phyloP scores from a whole-genome alignment of 169 alveolate species.

The Theileria parva region DNA sequence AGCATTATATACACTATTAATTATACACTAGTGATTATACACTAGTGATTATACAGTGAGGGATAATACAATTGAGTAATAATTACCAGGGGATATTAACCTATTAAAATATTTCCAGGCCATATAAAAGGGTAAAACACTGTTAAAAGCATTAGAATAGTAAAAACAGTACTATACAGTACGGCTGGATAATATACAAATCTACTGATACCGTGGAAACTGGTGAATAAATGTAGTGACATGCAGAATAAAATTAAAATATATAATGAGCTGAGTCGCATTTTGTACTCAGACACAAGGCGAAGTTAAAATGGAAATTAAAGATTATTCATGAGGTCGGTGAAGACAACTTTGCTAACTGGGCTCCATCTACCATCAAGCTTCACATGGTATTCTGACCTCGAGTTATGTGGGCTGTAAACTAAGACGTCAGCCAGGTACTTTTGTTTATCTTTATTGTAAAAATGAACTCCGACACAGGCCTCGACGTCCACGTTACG shows the following conservation, averaged over 20 bases:
- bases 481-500: conserved; percentile 4
- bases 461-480: conserved; percentile 10
- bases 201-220: too few relatives aligned
- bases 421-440: conserved; percentile 14
- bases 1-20: too few relatives aligned
- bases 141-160: too few relatives aligned
- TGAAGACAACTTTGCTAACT: not conserved
- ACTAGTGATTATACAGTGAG: not conserved
- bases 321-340: not conserved
- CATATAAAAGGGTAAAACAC: too few relatives aligned
- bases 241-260: too few relatives aligned
- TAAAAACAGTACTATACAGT: too few relatives aligned
- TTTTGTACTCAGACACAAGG: not conserved
- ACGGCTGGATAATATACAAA: too few relatives aligned
- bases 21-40: not conserved
- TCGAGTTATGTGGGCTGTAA: not conserved
- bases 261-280: not conserved
- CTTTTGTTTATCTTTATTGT: not conserved
- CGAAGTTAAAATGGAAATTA: not conserved
- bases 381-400: conserved; percentile 20
- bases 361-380: conserved; percentile 2
- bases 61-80: too few relatives aligned
- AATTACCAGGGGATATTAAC: too few relatives aligned
- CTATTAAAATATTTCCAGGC: too few relatives aligned
- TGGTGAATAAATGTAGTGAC: too few relatives aligned